A percentile compares a stretch with the other conserved stretches of the same genome.
phyloP scores from a whole-genome alignment of 129 eudicot species.

The Apium graveolens region DNA sequence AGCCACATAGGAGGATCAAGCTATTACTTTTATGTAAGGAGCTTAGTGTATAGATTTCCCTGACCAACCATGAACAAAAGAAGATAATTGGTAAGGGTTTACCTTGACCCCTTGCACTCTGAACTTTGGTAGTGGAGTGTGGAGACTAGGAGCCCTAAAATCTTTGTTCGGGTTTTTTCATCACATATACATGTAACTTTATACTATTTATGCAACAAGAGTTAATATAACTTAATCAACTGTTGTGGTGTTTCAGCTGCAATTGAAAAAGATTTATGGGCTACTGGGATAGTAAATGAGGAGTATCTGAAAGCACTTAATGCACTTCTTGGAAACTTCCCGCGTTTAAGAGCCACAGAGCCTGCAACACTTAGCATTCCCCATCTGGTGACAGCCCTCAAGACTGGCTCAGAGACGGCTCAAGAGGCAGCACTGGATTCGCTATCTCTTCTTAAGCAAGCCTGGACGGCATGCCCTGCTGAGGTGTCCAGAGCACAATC shows the following conservation, averaged over 20 bases:
- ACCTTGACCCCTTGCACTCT: neutral
- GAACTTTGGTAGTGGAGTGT: neutral
- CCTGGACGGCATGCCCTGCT: slow-evolving; percentile 99
- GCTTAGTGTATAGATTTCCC: neutral
- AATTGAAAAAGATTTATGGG: slow-evolving; percentile 95
- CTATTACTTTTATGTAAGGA: neutral
- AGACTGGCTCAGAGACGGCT: slow-evolving; percentile 93
- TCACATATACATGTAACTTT: neutral
- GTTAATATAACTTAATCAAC: neutral
- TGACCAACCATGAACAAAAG: neutral
- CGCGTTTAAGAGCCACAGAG: slow-evolving; percentile 90
- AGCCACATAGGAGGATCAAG: neutral
- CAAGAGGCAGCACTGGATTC: slow-evolving; percentile 99
- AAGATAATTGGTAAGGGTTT: neutral
- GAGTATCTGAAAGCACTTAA: slow-evolving; percentile 93
- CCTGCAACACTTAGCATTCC: slow-evolving; percentile 99
- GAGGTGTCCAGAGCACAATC: slow-evolving; percentile 97
- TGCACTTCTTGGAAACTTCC: slow-evolving; percentile 88
- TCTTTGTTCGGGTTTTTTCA: neutral
- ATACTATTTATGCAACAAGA: neutral
- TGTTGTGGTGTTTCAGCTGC: slow-evolving; percentile 52
- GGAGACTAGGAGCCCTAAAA: neutral
- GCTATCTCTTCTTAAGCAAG: slow-evolving; percentile 85
- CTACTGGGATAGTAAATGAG: slow-evolving; percentile 88
- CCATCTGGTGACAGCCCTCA: slow-evolving; percentile 86